Base-by-base conservation (phyloP, 1,139 yeast genomes). In the Protomyces inouyei region DNA sequence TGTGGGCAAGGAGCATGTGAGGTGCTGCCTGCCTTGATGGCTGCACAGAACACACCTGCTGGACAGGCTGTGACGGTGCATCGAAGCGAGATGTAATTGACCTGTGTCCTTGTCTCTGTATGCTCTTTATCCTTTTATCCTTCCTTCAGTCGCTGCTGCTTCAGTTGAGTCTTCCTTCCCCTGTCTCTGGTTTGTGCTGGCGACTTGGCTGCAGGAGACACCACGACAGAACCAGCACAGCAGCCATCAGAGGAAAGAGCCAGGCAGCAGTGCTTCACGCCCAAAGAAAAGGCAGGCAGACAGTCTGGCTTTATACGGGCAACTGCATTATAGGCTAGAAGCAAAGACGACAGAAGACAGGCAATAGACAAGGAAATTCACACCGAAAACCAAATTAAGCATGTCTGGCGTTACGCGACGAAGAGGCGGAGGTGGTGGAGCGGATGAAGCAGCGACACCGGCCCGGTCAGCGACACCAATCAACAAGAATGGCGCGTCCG, bases 391-490 rank as follows among this genome's bases (percentile, higher is more conserved):
- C 8, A 28, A 4, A 28, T 5, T 28, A 10, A 23, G n/a, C 23
- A 59, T 59, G 63, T 52, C 57, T 28, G 63, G 63, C 18, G 63
- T 59, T 12, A 59, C 63, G 63, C 63, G 63, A 23, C 45, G 63
- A 51, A 46, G 63, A 40, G 56, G 52, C 32, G 63, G 52, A 16
- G 63, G 52, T n/a, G 63, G 63, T 9, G 60, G 54, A 18, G 57
- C 52, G 14, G 35, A 25, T 9, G 52, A 48, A 10, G 28, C 63
- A 25, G 52, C 43, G n/a, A 37, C 46, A 14, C 63, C 63, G 28
- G 53, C 57, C 12, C 63, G 63, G 2, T 28, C 57, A 6, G 57
- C 52, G 21, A 59, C 63, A 18, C 63, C 63, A 12, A 37, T 52
- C n/a, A 25, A 55, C 23, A 40, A 18, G 28, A 59, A 59, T 32